phyloP scores from a whole-genome alignment of 352 stramenopile genomes.

The Globisporangium spiculum region DNA sequence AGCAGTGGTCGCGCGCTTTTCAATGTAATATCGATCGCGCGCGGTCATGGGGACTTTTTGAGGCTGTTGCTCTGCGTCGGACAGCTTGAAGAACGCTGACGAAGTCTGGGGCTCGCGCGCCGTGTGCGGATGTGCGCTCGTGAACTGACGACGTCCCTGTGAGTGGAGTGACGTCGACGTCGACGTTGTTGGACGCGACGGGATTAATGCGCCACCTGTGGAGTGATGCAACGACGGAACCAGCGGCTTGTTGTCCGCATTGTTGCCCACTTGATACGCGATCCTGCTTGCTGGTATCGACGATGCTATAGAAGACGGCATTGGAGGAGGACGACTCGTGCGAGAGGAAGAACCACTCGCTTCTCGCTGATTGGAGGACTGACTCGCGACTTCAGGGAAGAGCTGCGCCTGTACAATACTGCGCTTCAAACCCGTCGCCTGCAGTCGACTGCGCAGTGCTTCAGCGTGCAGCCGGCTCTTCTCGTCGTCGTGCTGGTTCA shows the following conservation, averaged over 20 bases:
- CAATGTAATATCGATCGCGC: conserved; percentile 58
- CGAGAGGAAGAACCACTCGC: background rate
- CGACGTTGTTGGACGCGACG: conserved; percentile 39
- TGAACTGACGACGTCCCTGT: conserved; percentile 8
- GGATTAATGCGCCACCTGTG: conserved; percentile 37
- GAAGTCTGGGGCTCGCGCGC: conserved; percentile 11
- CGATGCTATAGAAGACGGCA: too few species aligned
- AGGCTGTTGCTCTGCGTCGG: background rate
- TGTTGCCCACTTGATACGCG: background rate
- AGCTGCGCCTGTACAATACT: conserved; percentile 55
- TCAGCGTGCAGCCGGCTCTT: conserved; percentile 5
- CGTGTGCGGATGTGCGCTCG: conserved; percentile 17
- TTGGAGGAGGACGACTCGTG: background rate
- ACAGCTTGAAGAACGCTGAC: background rate
- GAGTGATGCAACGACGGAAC: conserved; percentile 27
- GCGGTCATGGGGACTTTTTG: conserved; percentile 53
- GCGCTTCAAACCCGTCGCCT: conserved; percentile 55
- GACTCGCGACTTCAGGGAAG: conserved; percentile 24
- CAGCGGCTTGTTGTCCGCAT: conserved; percentile 21
- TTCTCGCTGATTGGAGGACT: conserved; percentile 17
- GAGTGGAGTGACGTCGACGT: conserved; percentile 20
- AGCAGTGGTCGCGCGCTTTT: conserved; percentile 43
- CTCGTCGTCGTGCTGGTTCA: conserved; percentile 10
- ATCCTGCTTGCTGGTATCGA: background rate
- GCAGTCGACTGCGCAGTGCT: conserved; percentile 41